A percentile compares a stretch with the other conserved stretches of the same genome.
Conservation (phyloP, 768 basidiomycete species). For the Auricularia auricula-judae region DNA sequence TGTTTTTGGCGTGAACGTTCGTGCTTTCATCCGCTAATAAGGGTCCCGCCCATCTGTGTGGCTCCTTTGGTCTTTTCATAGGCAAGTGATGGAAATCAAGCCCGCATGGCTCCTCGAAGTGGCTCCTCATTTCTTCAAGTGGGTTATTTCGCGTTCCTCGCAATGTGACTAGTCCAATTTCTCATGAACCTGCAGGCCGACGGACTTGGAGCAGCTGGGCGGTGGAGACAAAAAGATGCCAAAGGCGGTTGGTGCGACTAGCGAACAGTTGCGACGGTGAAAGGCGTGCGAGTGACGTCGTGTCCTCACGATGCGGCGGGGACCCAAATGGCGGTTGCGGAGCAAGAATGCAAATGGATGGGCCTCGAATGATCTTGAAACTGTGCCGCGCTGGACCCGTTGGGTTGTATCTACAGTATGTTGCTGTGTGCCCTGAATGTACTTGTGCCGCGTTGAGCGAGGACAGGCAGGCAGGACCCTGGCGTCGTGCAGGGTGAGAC, state of each 20-base stretch:
- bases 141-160: conserved; percentile 9
- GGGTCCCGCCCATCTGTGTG: background rate
- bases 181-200: conserved; percentile 14
- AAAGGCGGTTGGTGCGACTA: conserved; percentile 40
- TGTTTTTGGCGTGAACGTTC: background rate
- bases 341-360: background rate
- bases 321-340: background rate
- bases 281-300: background rate
- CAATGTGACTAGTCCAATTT: background rate
- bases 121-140: conserved; percentile 94
- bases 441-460: too few species aligned
- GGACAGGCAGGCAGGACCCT: too few species aligned
- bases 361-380: background rate
- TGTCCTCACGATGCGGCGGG: background rate
- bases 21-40: background rate
- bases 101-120: conserved; percentile 91
- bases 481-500: too few species aligned
- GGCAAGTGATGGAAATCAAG: conserved; percentile 98
- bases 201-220: conserved; percentile 67
- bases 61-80: conserved; percentile 14
- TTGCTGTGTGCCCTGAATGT: too few species aligned
- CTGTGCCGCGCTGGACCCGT: too few species aligned
- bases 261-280: conserved; percentile 2
- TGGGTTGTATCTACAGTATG: too few species aligned
- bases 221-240: conserved; percentile 87